These are phyloP conservation scores for Capsicum rhomboideum DNA, from an alignment of 257 asterid species.

Conservation along the genomic window DNA sequence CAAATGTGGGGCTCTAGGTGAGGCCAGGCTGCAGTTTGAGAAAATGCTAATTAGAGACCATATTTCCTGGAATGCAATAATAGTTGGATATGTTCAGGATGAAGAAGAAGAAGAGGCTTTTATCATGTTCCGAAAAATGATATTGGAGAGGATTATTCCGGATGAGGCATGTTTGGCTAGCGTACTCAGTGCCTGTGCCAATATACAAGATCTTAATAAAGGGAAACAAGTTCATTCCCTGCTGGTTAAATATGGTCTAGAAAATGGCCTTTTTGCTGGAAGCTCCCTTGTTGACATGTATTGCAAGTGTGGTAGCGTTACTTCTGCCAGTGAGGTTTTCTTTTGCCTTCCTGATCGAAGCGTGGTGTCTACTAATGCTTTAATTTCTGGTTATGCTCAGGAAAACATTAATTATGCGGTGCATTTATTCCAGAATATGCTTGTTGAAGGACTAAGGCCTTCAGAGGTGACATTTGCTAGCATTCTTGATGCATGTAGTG, in stretches of 20 bases:
- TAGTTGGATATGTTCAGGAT: constrained; percentile 76
- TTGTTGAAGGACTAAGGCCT: constrained; percentile 51
- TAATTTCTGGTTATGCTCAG: constrained; percentile 67
- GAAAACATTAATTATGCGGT: constrained; percentile 32
- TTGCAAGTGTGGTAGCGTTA: constrained; percentile 63
- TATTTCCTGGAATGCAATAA: constrained; percentile 84
- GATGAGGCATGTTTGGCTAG: constrained; percentile 90
- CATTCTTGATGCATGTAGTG: constrained; percentile 55
- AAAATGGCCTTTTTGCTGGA: constrained; percentile 57
- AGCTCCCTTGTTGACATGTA: constrained; percentile 91
- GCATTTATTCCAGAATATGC: constrained; percentile 38
- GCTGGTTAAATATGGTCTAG: constrained; percentile 62
- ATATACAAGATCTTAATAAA: constrained; percentile 37
- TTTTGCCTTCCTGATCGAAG: constrained; percentile 51
- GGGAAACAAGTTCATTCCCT: constrained; percentile 71
- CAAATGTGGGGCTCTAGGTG: constrained; percentile 53
- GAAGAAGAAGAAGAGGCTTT: constrained; percentile 64
- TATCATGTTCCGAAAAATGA: constrained; percentile 52
- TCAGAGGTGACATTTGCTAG: constrained; percentile 88
- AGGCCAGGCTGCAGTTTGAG: constrained; percentile 59
- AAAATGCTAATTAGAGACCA: constrained; percentile 46
- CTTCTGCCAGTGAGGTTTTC: constrained; percentile 49
- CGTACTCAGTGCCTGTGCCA: constrained; percentile 64
- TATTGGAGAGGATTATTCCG: constrained; percentile 40
- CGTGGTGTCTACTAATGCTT: constrained; percentile 60